Evolutionary conservation across 768 basidiomycete genomes (phyloP), one percentile per base, ranked within the genome.

Genomic region (Kwoniella mangroviensis): DNA sequence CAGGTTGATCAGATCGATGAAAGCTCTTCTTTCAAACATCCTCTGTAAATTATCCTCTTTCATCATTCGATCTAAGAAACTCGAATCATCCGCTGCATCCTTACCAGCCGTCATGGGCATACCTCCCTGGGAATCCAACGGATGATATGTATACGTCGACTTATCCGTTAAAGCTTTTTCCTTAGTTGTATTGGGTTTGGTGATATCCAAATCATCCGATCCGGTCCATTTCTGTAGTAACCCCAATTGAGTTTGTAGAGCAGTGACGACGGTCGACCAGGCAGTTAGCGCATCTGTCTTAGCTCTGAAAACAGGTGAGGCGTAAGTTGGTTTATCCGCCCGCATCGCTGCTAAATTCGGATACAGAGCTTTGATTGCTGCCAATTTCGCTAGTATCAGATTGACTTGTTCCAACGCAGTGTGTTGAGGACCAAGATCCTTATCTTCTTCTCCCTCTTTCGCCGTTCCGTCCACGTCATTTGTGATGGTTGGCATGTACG

Each of bases 31-130:
- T 83, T 95, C 93, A 82, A 99, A 98, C 10, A 92, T 94, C 70
- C 91, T 88, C 83, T 95, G 92, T 78, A 98, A 90, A n/a, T 91
- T 91, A 77, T 98, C 96, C 83, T 98, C 96, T 82, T 98, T 98
- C 68, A 97, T 87, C 26, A 98, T 85, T 34, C 94, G 89, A 81
- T 98, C 97, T 42, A 98, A 91, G 82, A 98, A 99, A 43, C 92
- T 92, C 21, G 90, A 89, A 22, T 90, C 89, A 74, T 90, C 90
- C 4, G 89, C 80, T 13, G 70, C 73, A 51, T 79, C 72, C 13
- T 69, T 70, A 19, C 53, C 65, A n/a, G 60, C 73, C 7, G 58
- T 42, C 58, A 60, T 49, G 3, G 67, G 34, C 9, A 61, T 66
- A 17, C 65, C 68, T 12, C 77, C 74, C 65, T 80, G 77, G 17